Evolutionary conservation across 345 rosid genomes (phyloP), one percentile per base, ranked within the genome.

Genomic region (Triadica sebifera): DNA sequence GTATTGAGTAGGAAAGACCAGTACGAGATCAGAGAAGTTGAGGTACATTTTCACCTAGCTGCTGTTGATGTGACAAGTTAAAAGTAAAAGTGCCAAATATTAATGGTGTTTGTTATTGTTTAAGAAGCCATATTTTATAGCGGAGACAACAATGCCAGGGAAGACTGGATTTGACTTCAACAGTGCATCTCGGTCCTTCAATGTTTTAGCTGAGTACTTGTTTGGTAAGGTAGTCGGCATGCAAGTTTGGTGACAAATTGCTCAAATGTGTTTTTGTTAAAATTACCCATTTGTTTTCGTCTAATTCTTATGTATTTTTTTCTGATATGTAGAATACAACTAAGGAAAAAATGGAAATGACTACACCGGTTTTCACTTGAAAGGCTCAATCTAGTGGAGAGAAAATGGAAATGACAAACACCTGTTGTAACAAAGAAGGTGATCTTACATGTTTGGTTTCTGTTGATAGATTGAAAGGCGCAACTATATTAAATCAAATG

Each of bases 371-470:
- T 69, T 58, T 88, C 69, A 90, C 95, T 6, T 86, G 89, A 29
- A 88, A 85, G 83, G 71, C 75, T 74, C 81, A 81, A 20, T 78
- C 94, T 73, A 87, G 67, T 79, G 98, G 98, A 46, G 84, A 90
- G 75, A 89, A 77, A 75, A 94, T 90, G 97, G 93, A 90, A 65
- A 92, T 94, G 97, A 92, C 98, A 9, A n/a, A 87, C 93, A 63
- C 97, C 98, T 19, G 97, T 94, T 29, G 86, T 90, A 69, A 87
- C 93, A 43, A 94, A 75, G 78, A 87, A 83, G 97, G 98, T 88
- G 73, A 78, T 53, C 51, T 49, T 77, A 17, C 37, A 58, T 37
- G 34, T 22, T 71, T 41, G 43, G 65, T 75, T 65, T 72, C 29
- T 24, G 22, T 61, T 67, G 49, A 15, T 29, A 75, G 38, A 4